phyloP scores from a whole-genome alignment of 192 early-diverging fungal species.

The Funneliformis mosseae region DNA sequence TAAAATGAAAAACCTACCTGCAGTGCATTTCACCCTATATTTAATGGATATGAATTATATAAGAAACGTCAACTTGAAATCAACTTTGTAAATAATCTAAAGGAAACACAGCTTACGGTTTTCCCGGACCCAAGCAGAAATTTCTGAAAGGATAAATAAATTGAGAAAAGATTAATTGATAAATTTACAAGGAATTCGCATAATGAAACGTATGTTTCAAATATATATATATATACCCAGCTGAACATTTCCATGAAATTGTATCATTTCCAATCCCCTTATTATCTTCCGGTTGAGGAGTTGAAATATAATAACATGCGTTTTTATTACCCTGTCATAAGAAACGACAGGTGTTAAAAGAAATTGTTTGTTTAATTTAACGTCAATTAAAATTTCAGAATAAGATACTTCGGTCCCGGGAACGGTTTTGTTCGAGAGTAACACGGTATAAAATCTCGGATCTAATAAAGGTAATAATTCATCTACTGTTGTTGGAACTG shows the following conservation, averaged over 20 bases:
- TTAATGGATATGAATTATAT: not conserved
- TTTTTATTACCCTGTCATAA: not conserved
- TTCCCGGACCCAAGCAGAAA: not conserved
- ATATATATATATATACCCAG: not conserved
- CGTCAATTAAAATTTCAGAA: not conserved
- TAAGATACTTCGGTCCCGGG: not conserved
- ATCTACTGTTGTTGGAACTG: not conserved
- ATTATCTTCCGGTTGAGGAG: not conserved
- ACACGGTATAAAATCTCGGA: not conserved
- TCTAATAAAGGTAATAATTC: not conserved
- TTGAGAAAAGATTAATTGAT: too few relatives aligned
- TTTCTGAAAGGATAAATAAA: not conserved
- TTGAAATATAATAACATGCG: not conserved
- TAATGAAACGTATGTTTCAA: not conserved
- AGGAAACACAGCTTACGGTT: not conserved
- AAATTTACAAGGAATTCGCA: not conserved
- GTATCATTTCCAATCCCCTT: not conserved
- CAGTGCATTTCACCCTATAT: not conserved
- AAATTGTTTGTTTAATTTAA: not conserved
- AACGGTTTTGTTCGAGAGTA: not conserved
- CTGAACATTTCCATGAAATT: not conserved
- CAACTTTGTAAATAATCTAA: not conserved
- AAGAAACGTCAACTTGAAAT: too few relatives aligned
- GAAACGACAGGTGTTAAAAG: not conserved
- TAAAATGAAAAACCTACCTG: not conserved